phyloP scores from a whole-genome alignment of 306 rosid genomes.

The Notholithocarpus densiflorus region DNA sequence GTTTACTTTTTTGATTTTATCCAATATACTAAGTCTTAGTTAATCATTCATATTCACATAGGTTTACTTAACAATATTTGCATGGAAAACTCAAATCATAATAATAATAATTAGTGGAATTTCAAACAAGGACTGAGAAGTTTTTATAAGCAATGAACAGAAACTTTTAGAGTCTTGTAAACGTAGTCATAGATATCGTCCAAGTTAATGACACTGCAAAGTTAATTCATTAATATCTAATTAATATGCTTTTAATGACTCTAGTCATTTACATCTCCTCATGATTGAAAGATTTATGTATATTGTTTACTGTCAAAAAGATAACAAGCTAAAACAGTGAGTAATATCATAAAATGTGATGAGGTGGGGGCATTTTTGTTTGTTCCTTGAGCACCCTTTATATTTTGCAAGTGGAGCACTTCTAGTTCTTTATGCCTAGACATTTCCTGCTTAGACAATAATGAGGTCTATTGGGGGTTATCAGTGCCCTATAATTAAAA shows the following conservation, averaged over 20 bases:
- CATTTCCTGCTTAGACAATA: slow-evolving; percentile 25
- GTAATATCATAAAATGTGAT: slow-evolving; percentile 29
- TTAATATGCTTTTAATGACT: slow-evolving; percentile 26
- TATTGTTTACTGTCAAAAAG: slow-evolving; percentile 36
- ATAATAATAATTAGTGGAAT: neutral
- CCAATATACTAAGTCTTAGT: too few species aligned
- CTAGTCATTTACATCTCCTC: slow-evolving; percentile 33
- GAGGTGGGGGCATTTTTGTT: slow-evolving; percentile 44
- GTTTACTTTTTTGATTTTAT: too few species aligned
- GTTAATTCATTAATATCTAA: slow-evolving; percentile 10
- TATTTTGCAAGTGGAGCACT: slow-evolving; percentile 22
- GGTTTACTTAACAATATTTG: neutral
- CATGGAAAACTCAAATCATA: neutral
- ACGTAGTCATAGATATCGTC: slow-evolving; percentile 29
- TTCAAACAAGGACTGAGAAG: slow-evolving; percentile 25
- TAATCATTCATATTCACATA: too few species aligned
- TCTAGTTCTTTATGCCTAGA: slow-evolving; percentile 24
- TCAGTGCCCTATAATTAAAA: slow-evolving; percentile 30
- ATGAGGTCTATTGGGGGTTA: slow-evolving; percentile 35
- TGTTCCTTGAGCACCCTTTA: slow-evolving; percentile 26
- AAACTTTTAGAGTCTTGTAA: slow-evolving; percentile 20
- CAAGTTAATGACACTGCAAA: slow-evolving; percentile 21
- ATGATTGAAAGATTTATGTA: slow-evolving; percentile 40
- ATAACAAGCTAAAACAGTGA: slow-evolving; percentile 39
- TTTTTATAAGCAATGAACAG: slow-evolving; percentile 22